These are phyloP conservation scores for Cephaloascus albidus DNA, from an alignment of 805 yeast species.

Conservation along the genomic window DNA sequence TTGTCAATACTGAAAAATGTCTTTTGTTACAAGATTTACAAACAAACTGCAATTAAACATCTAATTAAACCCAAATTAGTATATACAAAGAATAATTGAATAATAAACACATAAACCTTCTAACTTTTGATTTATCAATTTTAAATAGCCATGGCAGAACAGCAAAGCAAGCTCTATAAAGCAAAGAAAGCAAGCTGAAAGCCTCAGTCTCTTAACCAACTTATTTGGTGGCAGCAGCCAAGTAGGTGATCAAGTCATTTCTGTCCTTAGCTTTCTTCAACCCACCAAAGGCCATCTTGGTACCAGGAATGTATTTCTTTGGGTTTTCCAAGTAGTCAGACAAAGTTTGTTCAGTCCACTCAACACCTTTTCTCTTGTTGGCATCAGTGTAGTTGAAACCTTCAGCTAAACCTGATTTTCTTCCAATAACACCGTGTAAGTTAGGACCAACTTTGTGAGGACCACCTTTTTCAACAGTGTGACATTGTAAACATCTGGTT, in stretches of 20 bases:
- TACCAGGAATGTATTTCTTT: conserved; percentile 99
- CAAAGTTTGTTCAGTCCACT: conserved; percentile 83
- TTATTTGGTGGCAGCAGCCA: conserved; percentile 12
- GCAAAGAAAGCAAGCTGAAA: no score
- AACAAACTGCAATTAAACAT: no score
- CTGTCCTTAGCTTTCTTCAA: conserved; percentile 98
- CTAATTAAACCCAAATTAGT: no score
- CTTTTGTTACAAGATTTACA: no score
- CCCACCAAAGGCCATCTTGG: conserved; percentile 99
- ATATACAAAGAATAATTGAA: no score
- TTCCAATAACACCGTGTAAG: conserved; percentile 89
- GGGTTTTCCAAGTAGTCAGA: conserved; percentile 97
- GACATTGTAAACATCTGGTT: conserved; percentile 99
- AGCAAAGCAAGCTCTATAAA: no score
- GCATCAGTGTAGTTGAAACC: conserved; percentile 98
- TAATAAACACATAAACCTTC: not conserved
- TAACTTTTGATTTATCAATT: not conserved
- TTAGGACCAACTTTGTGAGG: conserved; percentile 99
- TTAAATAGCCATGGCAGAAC: no score
- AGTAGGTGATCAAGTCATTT: conserved; percentile 90
- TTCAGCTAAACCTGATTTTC: conserved; percentile 83
- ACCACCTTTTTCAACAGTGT: conserved; percentile 92
- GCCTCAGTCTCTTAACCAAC: no score
- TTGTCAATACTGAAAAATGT: no score
- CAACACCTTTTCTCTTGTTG: conserved; percentile 90